Evolutionary conservation across 1,284 basidiomycete genomes (phyloP).

Genomic region (Ganoderma leucocontextum): DNA sequence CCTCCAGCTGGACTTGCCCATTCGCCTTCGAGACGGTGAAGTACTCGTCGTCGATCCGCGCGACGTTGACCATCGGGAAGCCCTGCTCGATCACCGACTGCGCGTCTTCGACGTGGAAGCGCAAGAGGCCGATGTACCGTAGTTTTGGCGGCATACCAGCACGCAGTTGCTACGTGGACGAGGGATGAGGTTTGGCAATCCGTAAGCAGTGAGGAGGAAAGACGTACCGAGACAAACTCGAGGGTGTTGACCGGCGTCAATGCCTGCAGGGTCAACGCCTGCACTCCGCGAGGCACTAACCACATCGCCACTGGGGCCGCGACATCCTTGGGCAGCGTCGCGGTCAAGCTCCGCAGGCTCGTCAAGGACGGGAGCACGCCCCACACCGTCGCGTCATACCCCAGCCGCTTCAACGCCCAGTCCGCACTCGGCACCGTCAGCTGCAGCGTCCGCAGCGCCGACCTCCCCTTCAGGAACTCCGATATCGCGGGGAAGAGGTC

Average conservation of each 20-base stretch:
- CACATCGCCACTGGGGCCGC: conserved; percentile 70
- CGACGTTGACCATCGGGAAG: conserved; percentile 65
- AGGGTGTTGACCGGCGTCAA: conserved; percentile 44
- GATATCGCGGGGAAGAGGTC: conserved; percentile 73
- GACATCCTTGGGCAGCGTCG: conserved; percentile 70
- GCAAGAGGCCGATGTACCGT: conserved; percentile 61
- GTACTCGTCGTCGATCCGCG: conserved; percentile 60
- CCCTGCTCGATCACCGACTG: conserved; percentile 59
- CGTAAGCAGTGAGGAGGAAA: not conserved
- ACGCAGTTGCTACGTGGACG: conserved; percentile 60
- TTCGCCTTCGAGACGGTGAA: conserved; percentile 55
- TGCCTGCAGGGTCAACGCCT: conserved; percentile 59
- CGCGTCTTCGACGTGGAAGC: conserved; percentile 55
- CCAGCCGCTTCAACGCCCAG: conserved; percentile 55
- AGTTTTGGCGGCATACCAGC: conserved; percentile 62
- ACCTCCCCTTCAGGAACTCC: conserved; percentile 68
- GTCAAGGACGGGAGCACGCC: conserved; percentile 70
- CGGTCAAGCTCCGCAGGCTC: conserved; percentile 58
- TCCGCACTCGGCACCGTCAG: conserved; percentile 60
- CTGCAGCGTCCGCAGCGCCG: conserved; percentile 59
- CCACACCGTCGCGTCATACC: conserved; percentile 74
- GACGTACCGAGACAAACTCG: conserved; percentile 42
- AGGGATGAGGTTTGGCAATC: not conserved
- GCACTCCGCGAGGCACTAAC: conserved; percentile 68
- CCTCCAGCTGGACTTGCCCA: conserved; percentile 44